A percentile compares a stretch with the other conserved stretches of the same genome.
phyloP scores from a whole-genome alignment of 75 land plant genomes.

The Pinus taeda region DNA sequence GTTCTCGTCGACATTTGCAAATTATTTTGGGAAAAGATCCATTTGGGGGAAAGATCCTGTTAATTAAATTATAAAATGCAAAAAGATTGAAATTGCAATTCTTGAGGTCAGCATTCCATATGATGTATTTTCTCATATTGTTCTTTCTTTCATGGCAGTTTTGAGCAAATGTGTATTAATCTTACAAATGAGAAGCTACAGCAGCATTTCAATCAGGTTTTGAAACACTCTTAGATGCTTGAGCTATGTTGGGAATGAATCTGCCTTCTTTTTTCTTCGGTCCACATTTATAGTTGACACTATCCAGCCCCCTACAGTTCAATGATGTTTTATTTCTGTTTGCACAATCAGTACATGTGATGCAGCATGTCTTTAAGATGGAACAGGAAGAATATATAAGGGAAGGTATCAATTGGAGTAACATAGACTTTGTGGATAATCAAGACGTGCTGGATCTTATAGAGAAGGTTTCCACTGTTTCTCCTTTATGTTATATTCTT shows the following conservation, averaged over 20 bases:
- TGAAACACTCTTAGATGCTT: background rate
- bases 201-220: constrained; percentile 77
- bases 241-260: background rate
- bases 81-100: background rate
- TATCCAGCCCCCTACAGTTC: background rate
- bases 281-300: too few species aligned
- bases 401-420: constrained; percentile 95
- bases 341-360: background rate
- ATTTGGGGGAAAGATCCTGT: background rate
- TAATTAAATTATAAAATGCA: background rate
- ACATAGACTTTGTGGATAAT: constrained; percentile 92
- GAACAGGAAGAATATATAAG: constrained; percentile 93
- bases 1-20: background rate
- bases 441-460: constrained; percentile 93
- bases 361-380: constrained; percentile 98
- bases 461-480: constrained; percentile 55
- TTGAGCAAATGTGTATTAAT: constrained; percentile 76
- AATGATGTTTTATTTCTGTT: constrained; percentile 4
- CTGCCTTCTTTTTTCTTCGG: background rate
- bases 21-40: background rate
- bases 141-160: constrained; percentile 27
- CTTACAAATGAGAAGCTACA: constrained; percentile 78
- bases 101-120: background rate
- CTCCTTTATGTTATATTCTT: background rate
- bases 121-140: background rate